phyloP scores from a whole-genome alignment of 345 rosid genomes.

The Lepidium africanum region DNA sequence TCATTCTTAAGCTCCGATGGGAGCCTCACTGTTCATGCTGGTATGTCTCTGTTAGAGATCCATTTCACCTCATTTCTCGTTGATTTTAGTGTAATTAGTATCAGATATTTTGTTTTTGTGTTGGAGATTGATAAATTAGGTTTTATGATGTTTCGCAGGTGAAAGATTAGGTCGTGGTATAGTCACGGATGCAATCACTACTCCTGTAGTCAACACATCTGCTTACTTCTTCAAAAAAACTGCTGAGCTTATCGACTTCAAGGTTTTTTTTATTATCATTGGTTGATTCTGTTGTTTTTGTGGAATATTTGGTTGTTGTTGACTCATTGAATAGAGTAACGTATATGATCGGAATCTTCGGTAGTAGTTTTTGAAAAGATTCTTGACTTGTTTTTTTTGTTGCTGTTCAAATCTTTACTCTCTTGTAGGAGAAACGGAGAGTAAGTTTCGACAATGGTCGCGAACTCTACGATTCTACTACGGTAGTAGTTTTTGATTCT shows the following conservation, averaged over 20 bases:
- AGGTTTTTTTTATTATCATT: constrained; percentile 39
- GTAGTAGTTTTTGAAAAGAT: background rate
- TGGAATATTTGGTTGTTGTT: background rate
- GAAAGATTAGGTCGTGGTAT: constrained; percentile 95
- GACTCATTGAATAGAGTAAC: background rate
- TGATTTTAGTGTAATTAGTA: too few relatives aligned
- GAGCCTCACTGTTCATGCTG: constrained; percentile 90
- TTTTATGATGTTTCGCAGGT: constrained; percentile 33
- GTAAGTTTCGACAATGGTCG: constrained; percentile 93
- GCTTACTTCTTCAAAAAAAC: constrained; percentile 90
- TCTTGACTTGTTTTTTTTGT: background rate
- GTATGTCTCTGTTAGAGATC: constrained; percentile 30
- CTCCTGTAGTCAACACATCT: constrained; percentile 91
- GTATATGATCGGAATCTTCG: background rate
- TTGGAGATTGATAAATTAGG: background rate
- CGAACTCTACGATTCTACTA: constrained; percentile 60
- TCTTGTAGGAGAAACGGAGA: constrained; percentile 66
- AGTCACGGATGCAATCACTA: constrained; percentile 93
- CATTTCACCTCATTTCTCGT: background rate
- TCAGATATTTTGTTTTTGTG: background rate
- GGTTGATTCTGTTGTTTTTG: background rate
- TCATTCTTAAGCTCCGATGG: constrained; percentile 85
- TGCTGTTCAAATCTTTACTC: background rate
- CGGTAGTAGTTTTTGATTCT: too few relatives aligned
- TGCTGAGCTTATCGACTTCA: constrained; percentile 80